Conservation (phyloP, 306 rosid genomes). For the Prunus mongolica region DNA sequence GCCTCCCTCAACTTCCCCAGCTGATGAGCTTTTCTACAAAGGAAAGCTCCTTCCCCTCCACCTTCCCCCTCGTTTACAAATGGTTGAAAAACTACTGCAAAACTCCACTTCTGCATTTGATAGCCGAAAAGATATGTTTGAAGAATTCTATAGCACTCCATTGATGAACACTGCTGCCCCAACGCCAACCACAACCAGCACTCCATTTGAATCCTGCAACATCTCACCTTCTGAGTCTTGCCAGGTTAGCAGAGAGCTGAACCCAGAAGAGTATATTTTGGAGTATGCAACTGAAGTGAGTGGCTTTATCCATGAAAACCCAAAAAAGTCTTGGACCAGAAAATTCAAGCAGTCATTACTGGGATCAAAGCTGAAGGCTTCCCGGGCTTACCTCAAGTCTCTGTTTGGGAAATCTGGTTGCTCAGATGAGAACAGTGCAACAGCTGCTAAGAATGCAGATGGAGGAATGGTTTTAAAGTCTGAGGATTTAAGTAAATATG, state of each 20-base stretch:
- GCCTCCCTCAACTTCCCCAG: constrained; percentile 71
- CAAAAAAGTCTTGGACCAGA: constrained; percentile 73
- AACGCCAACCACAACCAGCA: constrained; percentile 58
- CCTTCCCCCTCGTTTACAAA: constrained; percentile 83
- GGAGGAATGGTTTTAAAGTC: constrained; percentile 67
- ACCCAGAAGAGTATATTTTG: constrained; percentile 48
- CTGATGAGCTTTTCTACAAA: constrained; percentile 99
- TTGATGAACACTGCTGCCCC: constrained; percentile 50
- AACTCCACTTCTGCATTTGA: constrained; percentile 30
- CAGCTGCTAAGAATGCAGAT: constrained; percentile 61
- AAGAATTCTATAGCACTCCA: constrained; percentile 77
- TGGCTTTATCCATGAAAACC: constrained; percentile 35
- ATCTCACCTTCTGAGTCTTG: constrained; percentile 73
- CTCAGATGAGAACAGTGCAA: constrained; percentile 62
- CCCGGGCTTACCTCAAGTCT: constrained; percentile 81
- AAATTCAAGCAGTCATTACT: constrained; percentile 69
- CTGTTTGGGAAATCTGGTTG: constrained; percentile 78
- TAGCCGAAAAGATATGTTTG: constrained; percentile 37
- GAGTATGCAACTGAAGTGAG: constrained; percentile 32
- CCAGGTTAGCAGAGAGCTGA: constrained; percentile 71
- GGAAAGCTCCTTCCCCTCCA: constrained; percentile 99
- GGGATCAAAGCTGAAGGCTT: constrained; percentile 78
- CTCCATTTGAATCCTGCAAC: constrained; percentile 91
- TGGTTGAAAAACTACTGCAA: constrained; percentile 79
- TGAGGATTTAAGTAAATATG: constrained; percentile 39